Evolutionary conservation across 345 rosid genomes (phyloP), one percentile per base, ranked within the genome.

Genomic region (Linum usitatissimum): DNA sequence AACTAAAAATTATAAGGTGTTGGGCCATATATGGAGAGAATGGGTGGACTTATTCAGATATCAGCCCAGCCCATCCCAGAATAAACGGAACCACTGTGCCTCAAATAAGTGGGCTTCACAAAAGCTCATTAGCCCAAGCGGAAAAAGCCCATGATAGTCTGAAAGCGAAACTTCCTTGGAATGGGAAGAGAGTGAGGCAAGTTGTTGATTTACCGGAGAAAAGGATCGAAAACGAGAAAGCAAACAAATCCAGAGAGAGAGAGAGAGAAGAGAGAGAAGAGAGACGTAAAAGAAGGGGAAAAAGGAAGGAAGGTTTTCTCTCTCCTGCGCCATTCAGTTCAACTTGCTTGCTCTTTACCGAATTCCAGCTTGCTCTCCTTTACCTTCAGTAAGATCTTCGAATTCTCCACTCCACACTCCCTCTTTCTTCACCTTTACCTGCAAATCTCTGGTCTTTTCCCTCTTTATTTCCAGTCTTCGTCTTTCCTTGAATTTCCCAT

Each of bases 241-340:
- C 9, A 57, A 42, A 12, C n/a, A 45, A 65, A 65, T 53, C 17
- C 53, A 19, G 0, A 36, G 45, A 57, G 7, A 28, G 45, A 57
- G 7, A 28, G 18, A 65, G 23, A 58, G 17, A 42, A 65, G 23
- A 58, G 21, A 55, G 69, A 30, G 63, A 18, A 23, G 28, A 23
- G 28, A n/a, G n/a, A n/a, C 40, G 58, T 30, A 18, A 53, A 12
- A 28, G 20, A 21, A 60, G 49, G 21, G 49, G 21, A 12, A 18
- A 42, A 42, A 38, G 23, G 49, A 23, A 23, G 28, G 20, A 55
- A 57, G 30, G 28, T 12, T 5, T 18, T 31, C 18, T 53, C 36
- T 66, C 70, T 66, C 58, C 58, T 39, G 21, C 64, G 19, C 38
- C 70, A 19, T 6, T 66, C 30, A 10, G 57, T 48, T 18, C 21